phyloP scores from a whole-genome alignment of 139 green algal species.

The Choricystis sp. region DNA sequence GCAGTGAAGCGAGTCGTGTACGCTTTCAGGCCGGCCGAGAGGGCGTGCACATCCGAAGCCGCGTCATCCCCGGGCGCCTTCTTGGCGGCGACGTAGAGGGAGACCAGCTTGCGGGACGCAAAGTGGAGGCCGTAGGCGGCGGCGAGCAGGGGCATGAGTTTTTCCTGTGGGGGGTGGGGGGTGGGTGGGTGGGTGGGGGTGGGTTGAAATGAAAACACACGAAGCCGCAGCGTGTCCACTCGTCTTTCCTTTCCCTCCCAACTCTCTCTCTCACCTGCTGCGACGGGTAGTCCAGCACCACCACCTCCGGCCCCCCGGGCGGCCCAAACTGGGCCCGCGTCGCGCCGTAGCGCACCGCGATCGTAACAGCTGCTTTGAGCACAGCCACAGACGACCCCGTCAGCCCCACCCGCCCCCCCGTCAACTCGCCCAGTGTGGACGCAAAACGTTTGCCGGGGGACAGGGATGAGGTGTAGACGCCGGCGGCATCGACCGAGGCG shows the following conservation, averaged over 20 bases:
- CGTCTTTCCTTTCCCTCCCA: background rate
- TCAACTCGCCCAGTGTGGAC: slow-evolving; percentile 69
- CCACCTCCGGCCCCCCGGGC: slow-evolving; percentile 41
- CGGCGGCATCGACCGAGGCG: slow-evolving; percentile 52
- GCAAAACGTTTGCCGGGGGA: slow-evolving; percentile 48
- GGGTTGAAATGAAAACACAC: background rate
- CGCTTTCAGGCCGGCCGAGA: slow-evolving; percentile 42
- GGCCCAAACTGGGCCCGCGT: slow-evolving; percentile 70
- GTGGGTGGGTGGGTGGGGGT: too few relatives aligned
- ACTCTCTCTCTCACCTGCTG: slow-evolving; percentile 29
- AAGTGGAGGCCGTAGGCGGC: slow-evolving; percentile 57
- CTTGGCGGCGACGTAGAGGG: slow-evolving; percentile 11
- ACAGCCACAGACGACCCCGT: slow-evolving; percentile 18
- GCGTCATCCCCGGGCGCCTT: slow-evolving; percentile 22
- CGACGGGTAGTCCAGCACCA: slow-evolving; percentile 65
- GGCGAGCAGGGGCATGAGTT: slow-evolving; percentile 63
- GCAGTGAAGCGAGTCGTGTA: slow-evolving; percentile 42
- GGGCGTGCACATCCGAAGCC: slow-evolving; percentile 43
- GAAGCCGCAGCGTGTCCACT: background rate
- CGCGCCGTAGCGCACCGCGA: slow-evolving; percentile 56
- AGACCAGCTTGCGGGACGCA: slow-evolving; percentile 31
- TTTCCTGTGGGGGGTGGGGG: too few relatives aligned
- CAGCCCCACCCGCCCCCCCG: slow-evolving; percentile 62
- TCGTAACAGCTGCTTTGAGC: slow-evolving; percentile 42
- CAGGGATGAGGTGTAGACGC: slow-evolving; percentile 48